Conservation (phyloP, 2,329 filamentous ascomycete genomes). For the Emergomyces orientalis region DNA sequence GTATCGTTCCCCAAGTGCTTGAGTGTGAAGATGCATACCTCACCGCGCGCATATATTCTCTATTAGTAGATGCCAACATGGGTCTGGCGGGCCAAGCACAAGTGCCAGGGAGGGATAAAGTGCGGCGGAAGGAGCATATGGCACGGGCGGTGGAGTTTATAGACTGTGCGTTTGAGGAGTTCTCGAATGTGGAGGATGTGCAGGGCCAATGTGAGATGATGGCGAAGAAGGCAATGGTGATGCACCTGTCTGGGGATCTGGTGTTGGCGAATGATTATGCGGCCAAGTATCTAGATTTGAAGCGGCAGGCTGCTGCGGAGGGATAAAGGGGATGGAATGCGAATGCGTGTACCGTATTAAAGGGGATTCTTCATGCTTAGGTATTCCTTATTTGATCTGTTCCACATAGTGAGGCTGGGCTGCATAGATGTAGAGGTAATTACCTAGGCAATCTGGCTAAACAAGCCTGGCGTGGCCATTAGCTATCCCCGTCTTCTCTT, state of each 20-base stretch:
- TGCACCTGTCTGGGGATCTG: constrained; percentile 58
- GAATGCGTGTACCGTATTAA: background rate
- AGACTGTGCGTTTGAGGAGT: constrained; percentile 55
- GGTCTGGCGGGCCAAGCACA: constrained; percentile 56
- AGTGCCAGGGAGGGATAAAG: constrained; percentile 22
- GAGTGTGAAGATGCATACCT: constrained; percentile 58
- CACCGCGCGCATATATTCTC: constrained; percentile 57
- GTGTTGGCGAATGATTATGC: constrained; percentile 57
- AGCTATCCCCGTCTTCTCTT: no score
- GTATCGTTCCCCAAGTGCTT: constrained; percentile 64
- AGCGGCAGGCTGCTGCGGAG: constrained; percentile 17
- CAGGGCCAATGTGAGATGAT: constrained; percentile 67
- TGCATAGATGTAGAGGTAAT: background rate
- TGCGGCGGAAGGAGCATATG: constrained; percentile 47
- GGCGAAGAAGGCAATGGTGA: constrained; percentile 71
- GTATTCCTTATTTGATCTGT: background rate
- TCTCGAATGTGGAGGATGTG: constrained; percentile 57
- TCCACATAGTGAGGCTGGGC: background rate
- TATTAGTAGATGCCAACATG: constrained; percentile 68
- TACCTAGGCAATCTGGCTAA: background rate
- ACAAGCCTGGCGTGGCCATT: background rate
- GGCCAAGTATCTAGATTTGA: constrained; percentile 53
- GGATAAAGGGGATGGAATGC: background rate
- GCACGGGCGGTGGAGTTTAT: constrained; percentile 52
- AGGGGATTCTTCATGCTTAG: background rate